Percentiles rank a stretch among this genome's conserved stretches.
Conservation (phyloP, 2,329 filamentous ascomycete genomes). For the Diaporthe sp. region DNA sequence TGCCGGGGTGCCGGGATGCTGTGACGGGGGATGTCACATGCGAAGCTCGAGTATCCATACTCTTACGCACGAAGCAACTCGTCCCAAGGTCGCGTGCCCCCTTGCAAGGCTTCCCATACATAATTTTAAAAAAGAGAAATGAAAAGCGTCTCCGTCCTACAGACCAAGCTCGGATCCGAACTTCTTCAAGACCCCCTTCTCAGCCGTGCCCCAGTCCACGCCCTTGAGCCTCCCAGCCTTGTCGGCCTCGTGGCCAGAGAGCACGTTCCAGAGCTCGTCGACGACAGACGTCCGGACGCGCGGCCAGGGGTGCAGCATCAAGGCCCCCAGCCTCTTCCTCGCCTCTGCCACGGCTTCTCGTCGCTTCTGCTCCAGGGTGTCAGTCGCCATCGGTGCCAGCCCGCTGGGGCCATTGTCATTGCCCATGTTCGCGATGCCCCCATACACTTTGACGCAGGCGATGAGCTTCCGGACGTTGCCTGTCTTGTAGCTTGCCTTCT, state of each 20-base stretch:
- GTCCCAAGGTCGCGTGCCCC: background rate
- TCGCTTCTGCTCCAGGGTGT: slow-evolving; percentile 47
- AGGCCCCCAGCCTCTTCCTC: slow-evolving; percentile 76
- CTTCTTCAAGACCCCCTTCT: slow-evolving; percentile 59
- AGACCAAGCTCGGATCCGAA: slow-evolving; percentile 61
- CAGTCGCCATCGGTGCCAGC: slow-evolving; percentile 41
- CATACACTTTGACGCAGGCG: slow-evolving; percentile 85
- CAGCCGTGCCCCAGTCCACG: slow-evolving; percentile 71
- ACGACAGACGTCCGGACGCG: slow-evolving; percentile 73
- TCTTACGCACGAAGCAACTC: background rate
- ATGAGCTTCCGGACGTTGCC: slow-evolving; percentile 86
- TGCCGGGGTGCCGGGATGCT: background rate
- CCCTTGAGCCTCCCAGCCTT: slow-evolving; percentile 59
- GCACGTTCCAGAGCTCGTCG: slow-evolving; percentile 71
- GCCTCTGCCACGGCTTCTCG: slow-evolving; percentile 67
- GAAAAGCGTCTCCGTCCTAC: background rate
- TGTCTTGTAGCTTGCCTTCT: slow-evolving; percentile 86
- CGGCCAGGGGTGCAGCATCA: slow-evolving; percentile 88
- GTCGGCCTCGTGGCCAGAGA: slow-evolving; percentile 49
- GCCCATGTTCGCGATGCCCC: slow-evolving; percentile 68
- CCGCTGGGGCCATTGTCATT: slow-evolving; percentile 27
- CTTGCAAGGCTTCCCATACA: background rate
- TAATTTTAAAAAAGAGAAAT: too few relatives aligned
- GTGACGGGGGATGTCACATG: background rate
- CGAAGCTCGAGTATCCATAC: background rate